Base-by-base conservation (phyloP, 2,329 filamentous ascomycete genomes). In the Rhynchosporium agropyri region DNA sequence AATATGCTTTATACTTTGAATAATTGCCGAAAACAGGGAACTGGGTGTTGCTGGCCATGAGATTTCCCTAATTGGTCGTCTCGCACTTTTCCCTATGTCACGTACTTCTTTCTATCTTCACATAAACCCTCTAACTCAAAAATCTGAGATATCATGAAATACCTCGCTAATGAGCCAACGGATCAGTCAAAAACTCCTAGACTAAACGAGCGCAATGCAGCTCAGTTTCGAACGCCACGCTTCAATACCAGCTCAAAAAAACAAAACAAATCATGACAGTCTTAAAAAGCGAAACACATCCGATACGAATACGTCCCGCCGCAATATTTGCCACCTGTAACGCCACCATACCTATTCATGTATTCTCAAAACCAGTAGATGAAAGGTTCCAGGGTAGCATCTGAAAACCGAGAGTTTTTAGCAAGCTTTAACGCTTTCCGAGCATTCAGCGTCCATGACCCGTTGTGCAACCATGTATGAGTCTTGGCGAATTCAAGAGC, bases 381-480 rank as follows among this genome's bases (percentile, higher is more conserved):
- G n/a, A 58, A 58, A 3, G 56, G 56, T 15, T 49, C 45, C 45
- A 49, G 48, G 15, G 43, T 28, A 28, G 42, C 31, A 26, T 58
- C 56, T 29, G 45, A 54, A 15, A 40, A 12, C n/a, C 8, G 15
- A 33, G 51, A 40, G 29, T 49, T 40, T 33, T 40, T 58, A 5
- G 56, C 56, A 38, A 58, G 45, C 10, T 45, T 49, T n/a, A 48
- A 40, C 15, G 45, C 56, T 15, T 20, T 58, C 28, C 45, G 45
- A 58, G 42, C 45, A 49, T 58, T 49, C 6, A 58, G 33, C 28
- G 12, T 49, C 56, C 56, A 57, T 26, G 54, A 45, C 15, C 54
- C 54, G 20, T 57, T 57, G 6, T 57, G 54, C n/a, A 57, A 57
- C 54, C 54, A 57, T 8, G 13, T 57, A 6, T 57, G 26, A 6